A percentile compares a stretch with the other conserved stretches of the same genome.
Evolutionary conservation across 2,329 filamentous ascomycete genomes (phyloP).

Genomic region (Cladosporium cucumerinum): DNA sequence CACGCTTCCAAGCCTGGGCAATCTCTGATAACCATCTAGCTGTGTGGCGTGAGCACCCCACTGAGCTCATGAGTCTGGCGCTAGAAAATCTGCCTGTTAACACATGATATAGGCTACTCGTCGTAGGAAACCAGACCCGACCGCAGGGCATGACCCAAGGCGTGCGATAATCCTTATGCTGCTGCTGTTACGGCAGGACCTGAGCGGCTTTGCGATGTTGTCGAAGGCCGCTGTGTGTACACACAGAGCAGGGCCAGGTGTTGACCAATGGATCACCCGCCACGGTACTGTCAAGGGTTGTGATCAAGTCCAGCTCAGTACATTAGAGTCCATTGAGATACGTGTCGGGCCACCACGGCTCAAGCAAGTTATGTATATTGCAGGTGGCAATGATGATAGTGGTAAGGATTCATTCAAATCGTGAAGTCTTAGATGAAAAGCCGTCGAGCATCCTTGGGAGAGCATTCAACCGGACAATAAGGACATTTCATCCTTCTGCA

Average conservation of each 20-base stretch:
- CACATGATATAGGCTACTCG: neutral
- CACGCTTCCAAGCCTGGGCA: neutral
- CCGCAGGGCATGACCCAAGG: neutral
- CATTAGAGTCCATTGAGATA: neutral
- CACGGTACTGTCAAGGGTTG: neutral
- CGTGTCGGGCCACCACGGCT: neutral
- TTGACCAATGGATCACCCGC: neutral
- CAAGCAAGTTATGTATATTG: neutral
- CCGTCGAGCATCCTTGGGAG: conserved; percentile 70
- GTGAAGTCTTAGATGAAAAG: conserved; percentile 45
- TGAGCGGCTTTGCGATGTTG: neutral
- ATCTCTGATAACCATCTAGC: neutral
- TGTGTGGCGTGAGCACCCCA: neutral
- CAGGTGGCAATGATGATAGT: neutral
- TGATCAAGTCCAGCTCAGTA: neutral
- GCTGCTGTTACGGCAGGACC: neutral
- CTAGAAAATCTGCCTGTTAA: neutral
- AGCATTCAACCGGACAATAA: conserved; percentile 85
- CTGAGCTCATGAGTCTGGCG: neutral
- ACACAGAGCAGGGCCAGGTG: neutral
- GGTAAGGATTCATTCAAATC: neutral
- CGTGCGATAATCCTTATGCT: neutral
- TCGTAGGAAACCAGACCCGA: neutral
- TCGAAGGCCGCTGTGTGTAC: neutral
- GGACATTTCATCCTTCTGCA: conserved; percentile 78